These are phyloP conservation scores for Pinus tabuliformis DNA, from an alignment of 75 land plant genomes.

Conservation along the genomic window DNA sequence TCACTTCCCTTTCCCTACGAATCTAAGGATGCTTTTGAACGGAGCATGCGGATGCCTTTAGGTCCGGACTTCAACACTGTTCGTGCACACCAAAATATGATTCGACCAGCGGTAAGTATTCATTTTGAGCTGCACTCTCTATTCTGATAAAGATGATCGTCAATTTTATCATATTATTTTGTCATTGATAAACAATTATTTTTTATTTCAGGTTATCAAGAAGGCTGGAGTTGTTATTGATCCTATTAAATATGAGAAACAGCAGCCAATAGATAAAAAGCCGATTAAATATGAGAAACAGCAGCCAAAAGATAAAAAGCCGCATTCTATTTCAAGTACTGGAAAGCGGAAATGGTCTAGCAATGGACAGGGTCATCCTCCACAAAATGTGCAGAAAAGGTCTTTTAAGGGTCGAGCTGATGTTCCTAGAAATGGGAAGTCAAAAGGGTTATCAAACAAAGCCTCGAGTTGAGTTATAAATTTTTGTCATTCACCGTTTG, in stretches of 20 bases:
- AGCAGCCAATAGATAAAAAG: constrained; percentile 33
- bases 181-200: background rate
- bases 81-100: constrained; percentile 57
- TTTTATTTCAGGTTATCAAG: constrained; percentile 61
- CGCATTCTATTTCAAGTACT: background rate
- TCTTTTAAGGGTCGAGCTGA: background rate
- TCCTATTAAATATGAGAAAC: constrained; percentile 61
- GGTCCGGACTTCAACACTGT: constrained; percentile 92
- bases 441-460: background rate
- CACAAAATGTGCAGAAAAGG: background rate
- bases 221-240: constrained; percentile 62
- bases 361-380: background rate
- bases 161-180: background rate
- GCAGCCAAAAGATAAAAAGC: constrained; percentile 31
- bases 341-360: constrained; percentile 3
- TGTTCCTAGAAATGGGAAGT: background rate
- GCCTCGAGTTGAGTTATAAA: background rate
- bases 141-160: background rate
- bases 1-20: constrained; percentile 56
- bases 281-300: constrained; percentile 47
- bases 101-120: constrained; percentile 74
- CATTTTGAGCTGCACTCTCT: background rate
- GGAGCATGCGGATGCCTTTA: constrained; percentile 85
- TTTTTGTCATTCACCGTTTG: background rate
- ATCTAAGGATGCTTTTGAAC: constrained; percentile 63